Evolutionary conservation across 371 early-diverging fungal genomes (phyloP).

Genomic region (Apophysomyces sp.): DNA sequence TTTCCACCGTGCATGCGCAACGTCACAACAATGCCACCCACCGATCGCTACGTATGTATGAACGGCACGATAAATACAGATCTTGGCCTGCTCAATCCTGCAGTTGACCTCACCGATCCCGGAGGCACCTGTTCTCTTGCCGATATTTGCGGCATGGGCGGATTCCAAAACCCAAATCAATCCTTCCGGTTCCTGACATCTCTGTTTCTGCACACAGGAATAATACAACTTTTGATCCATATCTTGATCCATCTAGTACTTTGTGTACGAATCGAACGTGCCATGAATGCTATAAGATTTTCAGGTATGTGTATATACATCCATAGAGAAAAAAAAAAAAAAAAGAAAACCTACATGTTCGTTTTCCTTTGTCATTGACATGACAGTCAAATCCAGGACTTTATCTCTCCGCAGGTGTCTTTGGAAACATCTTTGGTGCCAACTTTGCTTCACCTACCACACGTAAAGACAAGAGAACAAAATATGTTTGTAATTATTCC

Average conservation of each 20-base stretch:
- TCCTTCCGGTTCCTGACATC: slow-evolving; percentile 76
- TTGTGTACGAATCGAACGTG: slow-evolving; percentile 64
- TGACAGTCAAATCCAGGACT: slow-evolving; percentile 32
- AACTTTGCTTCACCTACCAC: slow-evolving; percentile 53
- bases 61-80: slow-evolving; percentile 5
- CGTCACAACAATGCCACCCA: slow-evolving; percentile 19
- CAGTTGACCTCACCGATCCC: slow-evolving; percentile 3
- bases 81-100: slow-evolving; percentile 13
- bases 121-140: slow-evolving; percentile 35
- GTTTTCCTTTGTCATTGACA: no score
- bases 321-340: no score
- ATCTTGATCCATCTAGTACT: slow-evolving; percentile 56
- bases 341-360: background rate
- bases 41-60: slow-evolving; percentile 30
- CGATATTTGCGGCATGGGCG: slow-evolving; percentile 50
- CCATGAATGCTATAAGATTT: slow-evolving; percentile 70
- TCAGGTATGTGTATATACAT: no score
- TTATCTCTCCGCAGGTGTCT: slow-evolving; percentile 56
- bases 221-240: slow-evolving; percentile 70
- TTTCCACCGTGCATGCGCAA: slow-evolving; percentile 56
- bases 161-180: slow-evolving; percentile 56
- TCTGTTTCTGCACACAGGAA: slow-evolving; percentile 75
- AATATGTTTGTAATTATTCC: slow-evolving; percentile 17
- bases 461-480: slow-evolving; percentile 46
- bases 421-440: slow-evolving; percentile 54